Percentiles rank a stretch among this genome's conserved stretches.
Conservation (phyloP, 1,139 yeast species). For the Kodamaea anthophila region DNA sequence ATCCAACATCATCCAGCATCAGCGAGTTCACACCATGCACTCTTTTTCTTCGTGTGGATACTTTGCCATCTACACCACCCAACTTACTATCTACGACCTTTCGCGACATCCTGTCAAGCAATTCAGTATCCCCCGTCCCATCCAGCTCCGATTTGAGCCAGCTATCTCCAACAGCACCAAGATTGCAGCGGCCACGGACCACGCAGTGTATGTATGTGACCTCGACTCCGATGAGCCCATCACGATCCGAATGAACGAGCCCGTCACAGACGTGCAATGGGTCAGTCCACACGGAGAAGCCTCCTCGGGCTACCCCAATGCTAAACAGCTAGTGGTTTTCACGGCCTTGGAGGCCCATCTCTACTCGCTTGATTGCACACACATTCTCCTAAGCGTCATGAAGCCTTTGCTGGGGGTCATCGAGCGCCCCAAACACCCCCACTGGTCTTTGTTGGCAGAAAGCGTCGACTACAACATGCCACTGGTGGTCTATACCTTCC, state of each 20-base stretch:
- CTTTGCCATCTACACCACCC: slow-evolving; percentile 8
- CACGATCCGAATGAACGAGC: slow-evolving; percentile 23
- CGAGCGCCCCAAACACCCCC: slow-evolving; percentile 12
- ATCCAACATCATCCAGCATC: no score
- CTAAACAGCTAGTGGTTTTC: slow-evolving; percentile 30
- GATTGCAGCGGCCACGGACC: slow-evolving; percentile 5
- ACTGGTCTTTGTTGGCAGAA: slow-evolving; percentile 26
- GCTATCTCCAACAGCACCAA: slow-evolving; percentile 4
- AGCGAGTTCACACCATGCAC: no score
- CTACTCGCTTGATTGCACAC: slow-evolving; percentile 36
- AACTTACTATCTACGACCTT: slow-evolving; percentile 3
- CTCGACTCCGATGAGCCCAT: slow-evolving; percentile 19
- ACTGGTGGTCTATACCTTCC: slow-evolving; percentile 29
- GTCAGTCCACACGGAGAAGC: slow-evolving; percentile 19
- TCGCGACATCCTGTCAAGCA: neutral
- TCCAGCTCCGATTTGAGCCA: no score
- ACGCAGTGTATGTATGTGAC: slow-evolving; percentile 4
- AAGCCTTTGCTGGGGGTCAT: slow-evolving; percentile 22
- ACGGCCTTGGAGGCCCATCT: slow-evolving; percentile 27
- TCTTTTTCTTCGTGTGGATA: slow-evolving; percentile 13
- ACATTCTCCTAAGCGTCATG: slow-evolving; percentile 25
- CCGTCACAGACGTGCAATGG: slow-evolving; percentile 32
- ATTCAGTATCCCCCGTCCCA: neutral
- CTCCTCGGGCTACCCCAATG: slow-evolving; percentile 27
- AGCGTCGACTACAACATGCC: slow-evolving; percentile 12